Evolutionary conservation across 129 eudicot genomes (phyloP).

Genomic region (Apium graveolens): DNA sequence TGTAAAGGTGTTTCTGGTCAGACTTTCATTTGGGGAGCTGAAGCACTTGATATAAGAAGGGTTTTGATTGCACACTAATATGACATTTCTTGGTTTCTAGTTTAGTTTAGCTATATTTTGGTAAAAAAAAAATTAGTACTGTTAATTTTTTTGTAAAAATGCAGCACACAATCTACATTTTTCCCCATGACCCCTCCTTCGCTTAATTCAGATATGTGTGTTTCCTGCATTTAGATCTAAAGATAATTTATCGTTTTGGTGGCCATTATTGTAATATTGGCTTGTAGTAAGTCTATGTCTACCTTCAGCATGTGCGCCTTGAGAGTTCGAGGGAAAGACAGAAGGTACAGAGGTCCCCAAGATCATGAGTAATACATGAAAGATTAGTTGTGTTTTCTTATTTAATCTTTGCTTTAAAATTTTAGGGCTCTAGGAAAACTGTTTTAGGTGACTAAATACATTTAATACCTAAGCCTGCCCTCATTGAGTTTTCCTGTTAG

Average conservation of each 20-base stretch:
- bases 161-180: not conserved
- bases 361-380: not conserved
- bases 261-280: not conserved
- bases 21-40: too few species aligned
- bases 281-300: not conserved
- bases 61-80: too few species aligned
- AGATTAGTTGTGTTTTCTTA: not conserved
- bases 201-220: not conserved
- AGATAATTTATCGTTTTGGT: not conserved
- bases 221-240: not conserved
- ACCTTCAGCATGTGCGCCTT: not conserved
- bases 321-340: not conserved
- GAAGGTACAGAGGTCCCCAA: not conserved
- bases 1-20: not conserved
- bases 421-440: not conserved
- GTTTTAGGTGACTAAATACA: not conserved
- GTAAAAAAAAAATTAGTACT: not conserved
- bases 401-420: not conserved
- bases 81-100: not conserved
- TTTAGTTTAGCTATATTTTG: not conserved
- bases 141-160: not conserved
- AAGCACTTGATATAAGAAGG: too few species aligned
- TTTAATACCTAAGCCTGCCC: not conserved
- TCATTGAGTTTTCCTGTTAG: not conserved
- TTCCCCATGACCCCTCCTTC: not conserved